phyloP scores from a whole-genome alignment of 2,329 filamentous ascomycete species.

The Pseudogymnoascus sp. region DNA sequence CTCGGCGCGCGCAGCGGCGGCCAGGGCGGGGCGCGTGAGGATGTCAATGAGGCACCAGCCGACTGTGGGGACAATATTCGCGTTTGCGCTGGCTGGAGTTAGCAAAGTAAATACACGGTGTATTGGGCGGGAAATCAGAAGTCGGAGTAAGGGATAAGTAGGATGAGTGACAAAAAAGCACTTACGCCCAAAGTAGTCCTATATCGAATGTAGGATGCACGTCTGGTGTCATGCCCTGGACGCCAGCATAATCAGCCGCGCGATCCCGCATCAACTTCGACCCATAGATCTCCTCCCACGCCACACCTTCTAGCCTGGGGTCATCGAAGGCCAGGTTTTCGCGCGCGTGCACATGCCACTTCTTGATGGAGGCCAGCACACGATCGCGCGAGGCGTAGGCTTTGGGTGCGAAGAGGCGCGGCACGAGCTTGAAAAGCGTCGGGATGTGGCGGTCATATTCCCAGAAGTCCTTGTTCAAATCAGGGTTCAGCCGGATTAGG shows the following conservation, averaged over 20 bases:
- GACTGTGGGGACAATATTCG: slow-evolving; percentile 22
- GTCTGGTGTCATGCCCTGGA: slow-evolving; percentile 15
- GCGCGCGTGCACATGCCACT: slow-evolving; percentile 24
- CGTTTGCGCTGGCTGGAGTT: slow-evolving; percentile 19
- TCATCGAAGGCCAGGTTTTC: slow-evolving; percentile 18
- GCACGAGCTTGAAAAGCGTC: slow-evolving; percentile 21
- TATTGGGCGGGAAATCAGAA: not conserved
- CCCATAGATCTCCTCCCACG: slow-evolving; percentile 27
- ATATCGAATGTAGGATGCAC: slow-evolving; percentile 18
- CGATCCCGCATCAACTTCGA: slow-evolving; percentile 25
- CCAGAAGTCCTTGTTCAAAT: slow-evolving; percentile 26
- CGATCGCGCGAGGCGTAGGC: slow-evolving; percentile 21
- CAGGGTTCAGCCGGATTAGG: slow-evolving; percentile 23
- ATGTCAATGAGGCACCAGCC: slow-evolving; percentile 25
- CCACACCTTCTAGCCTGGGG: slow-evolving; percentile 16
- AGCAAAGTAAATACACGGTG: not conserved
- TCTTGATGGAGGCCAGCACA: slow-evolving; percentile 19
- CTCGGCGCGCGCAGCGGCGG: slow-evolving; percentile 20
- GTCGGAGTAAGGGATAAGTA: not conserved
- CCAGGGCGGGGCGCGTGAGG: slow-evolving; percentile 19
- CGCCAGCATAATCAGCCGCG: not conserved
- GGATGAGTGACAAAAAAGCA: not conserved
- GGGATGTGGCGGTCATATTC: slow-evolving; percentile 22
- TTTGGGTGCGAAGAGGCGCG: slow-evolving; percentile 23
- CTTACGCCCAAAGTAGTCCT: slow-evolving; percentile 23